Evolutionary conservation across 225 moss, liverwort and hornwort genomes (phyloP), one percentile per base, ranked within the genome.

Genomic region (Ulota crispa): DNA sequence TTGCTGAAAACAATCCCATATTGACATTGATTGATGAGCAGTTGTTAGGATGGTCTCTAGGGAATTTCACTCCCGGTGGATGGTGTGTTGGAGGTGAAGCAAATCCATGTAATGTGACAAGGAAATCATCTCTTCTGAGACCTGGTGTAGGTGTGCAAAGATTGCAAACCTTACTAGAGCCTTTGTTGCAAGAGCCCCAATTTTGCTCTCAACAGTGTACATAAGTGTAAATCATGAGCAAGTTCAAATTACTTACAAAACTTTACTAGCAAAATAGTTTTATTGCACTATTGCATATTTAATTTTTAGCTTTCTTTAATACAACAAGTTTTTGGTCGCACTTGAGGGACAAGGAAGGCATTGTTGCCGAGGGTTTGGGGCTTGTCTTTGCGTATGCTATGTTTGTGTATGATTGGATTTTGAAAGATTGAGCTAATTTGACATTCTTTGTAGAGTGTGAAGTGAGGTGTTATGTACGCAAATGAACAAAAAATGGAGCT

Each of bases 21-120:
- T 72, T 97, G 2, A 83, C 85, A 75, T 83, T 83, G 11, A 88
- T 97, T 41, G 97, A 97, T 79, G 83, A 87, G 30, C 86, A 93
- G 72, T 59, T 92, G 71, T 84, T 97, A 5, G 92, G 95, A 12
- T 87, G 93, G 68, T 36, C 69, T 68, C 19, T 39, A 19, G 88
- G 84, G 41, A 73, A 80, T 6, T 87, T 86, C 26, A 86, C 88
- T 66, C 95, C 91, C 0, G 93, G 97, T 34, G 91, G 91, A n/a
- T 95, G 97, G 97, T 95, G 92, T 79, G 26, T 18, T 53, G 75
- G 76, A 71, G 56, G 27, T 42, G 73, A 78, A 2, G 55, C 36
- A 8, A 85, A 91, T 20, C 60, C 72, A 0, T 66, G 68, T 32
- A 26, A 18, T 55, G 62, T 65, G 26, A 78, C 64, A 57, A 78